Conservation (phyloP, 2,329 filamentous ascomycete genomes). For the Tolypocladium guangdongense region DNA sequence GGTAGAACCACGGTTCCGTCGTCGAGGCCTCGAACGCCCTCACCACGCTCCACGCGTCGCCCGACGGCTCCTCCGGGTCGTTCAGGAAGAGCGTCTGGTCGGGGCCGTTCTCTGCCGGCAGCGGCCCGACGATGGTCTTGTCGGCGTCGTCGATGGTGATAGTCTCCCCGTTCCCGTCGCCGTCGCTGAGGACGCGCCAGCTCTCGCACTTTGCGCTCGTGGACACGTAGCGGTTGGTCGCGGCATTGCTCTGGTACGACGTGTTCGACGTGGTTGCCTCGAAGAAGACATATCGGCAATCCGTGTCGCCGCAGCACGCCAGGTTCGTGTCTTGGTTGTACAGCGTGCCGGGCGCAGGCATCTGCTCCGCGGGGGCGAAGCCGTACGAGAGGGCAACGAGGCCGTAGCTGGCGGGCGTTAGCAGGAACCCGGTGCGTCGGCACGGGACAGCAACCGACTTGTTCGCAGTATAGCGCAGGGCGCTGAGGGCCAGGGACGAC, state of each 20-base stretch:
- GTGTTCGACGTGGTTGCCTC: constrained; percentile 14
- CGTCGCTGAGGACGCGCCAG: constrained; percentile 18
- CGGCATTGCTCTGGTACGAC: constrained; percentile 11
- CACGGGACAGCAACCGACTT: constrained; percentile 12
- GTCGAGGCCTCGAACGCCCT: constrained; percentile 26
- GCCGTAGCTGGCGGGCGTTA: constrained; percentile 22
- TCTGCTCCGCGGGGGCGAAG: constrained; percentile 6
- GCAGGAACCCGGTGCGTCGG: neutral
- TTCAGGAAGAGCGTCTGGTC: constrained; percentile 27
- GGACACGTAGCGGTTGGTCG: constrained; percentile 22
- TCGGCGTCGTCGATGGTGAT: constrained; percentile 17
- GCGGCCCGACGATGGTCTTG: constrained; percentile 7
- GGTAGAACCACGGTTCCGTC: constrained; percentile 27
- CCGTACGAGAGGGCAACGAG: constrained; percentile 21
- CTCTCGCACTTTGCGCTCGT: constrained; percentile 17
- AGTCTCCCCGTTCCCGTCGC: constrained; percentile 14
- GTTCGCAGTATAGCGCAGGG: constrained; percentile 31
- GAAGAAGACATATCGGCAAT: constrained; percentile 26
- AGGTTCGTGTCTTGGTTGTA: constrained; percentile 18
- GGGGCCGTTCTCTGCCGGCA: constrained; percentile 17
- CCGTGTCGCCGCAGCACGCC: constrained; percentile 19
- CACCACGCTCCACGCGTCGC: constrained; percentile 16
- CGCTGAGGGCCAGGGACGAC: constrained; percentile 11
- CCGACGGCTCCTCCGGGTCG: constrained; percentile 12
- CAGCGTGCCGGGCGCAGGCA: constrained; percentile 19